Evolutionary conservation across 805 yeast genomes (phyloP), one percentile per base, ranked within the genome.

Genomic region (Candida krabiensis): DNA sequence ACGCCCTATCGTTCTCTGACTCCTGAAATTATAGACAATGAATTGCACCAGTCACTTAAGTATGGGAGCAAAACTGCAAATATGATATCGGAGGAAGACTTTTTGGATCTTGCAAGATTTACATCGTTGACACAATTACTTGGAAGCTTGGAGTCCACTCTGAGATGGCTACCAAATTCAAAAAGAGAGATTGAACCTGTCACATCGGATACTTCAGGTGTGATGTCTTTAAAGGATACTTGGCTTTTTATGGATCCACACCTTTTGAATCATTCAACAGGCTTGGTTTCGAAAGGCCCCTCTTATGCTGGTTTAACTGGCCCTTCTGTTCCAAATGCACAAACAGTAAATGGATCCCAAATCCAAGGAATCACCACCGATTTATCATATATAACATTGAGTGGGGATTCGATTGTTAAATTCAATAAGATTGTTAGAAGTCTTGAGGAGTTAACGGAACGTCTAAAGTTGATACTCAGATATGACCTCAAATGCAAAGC

Each of bases 161-260:
- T 77, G 28, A 50, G 65, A 13, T 81, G 89, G 85, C 66, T 86
- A 30, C 83, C 86, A 0, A 53, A 53, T 4, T 60, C 80, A 53
- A 67, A 75, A 37, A 73, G 75, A 36, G 68, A 66, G 7, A 56
- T 63, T 5, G 38, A 33, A 11, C 36, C 39, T 12, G 14, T 25
- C 1, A 37, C 13, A 11, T n/a, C 31, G 0, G 38, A 46, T 11
- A 26, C 41, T 6, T 37, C 50, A 6, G 50, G 40, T 30, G 38
- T 49, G n/a, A 50, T 55, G 19, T 37, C 44, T 11, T 39, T 61
- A 27, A 56, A 53, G 28, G 61, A 60, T 19, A 42, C 49, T 6
- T 64, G 69, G 69, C 50, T 47, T 17, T 50, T 60, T 14, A 37
- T 46, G 33, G 56, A 54, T 26, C 36, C 40, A 15, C 45, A 41